Conservation (phyloP, 2,329 filamentous ascomycete genomes). For the Penicillium hesseltinei region DNA sequence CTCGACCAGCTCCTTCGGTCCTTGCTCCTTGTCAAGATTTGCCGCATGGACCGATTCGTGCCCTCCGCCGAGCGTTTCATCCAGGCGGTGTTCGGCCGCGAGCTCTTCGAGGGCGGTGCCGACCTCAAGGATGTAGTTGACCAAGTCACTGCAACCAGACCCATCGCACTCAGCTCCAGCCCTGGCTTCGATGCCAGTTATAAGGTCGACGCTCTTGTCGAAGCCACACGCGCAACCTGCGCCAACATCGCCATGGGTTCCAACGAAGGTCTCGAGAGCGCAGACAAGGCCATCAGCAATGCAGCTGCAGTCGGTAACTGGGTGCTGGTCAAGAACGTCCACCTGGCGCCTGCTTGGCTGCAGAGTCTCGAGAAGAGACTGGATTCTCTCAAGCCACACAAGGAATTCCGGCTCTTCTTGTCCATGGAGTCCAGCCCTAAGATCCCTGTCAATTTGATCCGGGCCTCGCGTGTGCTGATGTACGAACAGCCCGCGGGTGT, state of each 20-base stretch:
- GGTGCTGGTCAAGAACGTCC: conserved; percentile 99
- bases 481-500: conserved; percentile 98
- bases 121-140: conserved; percentile 82
- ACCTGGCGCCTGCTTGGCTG: conserved; percentile 91
- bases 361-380: conserved; percentile 97
- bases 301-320: conserved; percentile 89
- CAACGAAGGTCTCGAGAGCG: conserved; percentile 85
- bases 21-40: conserved; percentile 88
- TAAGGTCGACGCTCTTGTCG: conserved; percentile 94
- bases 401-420: conserved; percentile 89
- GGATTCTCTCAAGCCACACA: conserved; percentile 89
- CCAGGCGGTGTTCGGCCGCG: conserved; percentile 75
- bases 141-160: conserved; percentile 78
- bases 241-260: conserved; percentile 99
- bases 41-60: conserved; percentile 92
- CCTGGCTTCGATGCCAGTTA: conserved; percentile 98
- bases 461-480: conserved; percentile 90
- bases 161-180: conserved; percentile 88
- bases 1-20: conserved; percentile 76
- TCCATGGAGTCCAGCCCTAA: conserved; percentile 97
- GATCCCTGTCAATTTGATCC: conserved; percentile 93
- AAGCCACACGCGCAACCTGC: conserved; percentile 76
- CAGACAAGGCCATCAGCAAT: conserved; percentile 91
- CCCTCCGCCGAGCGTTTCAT: conserved; percentile 92
- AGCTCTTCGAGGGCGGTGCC: conserved; percentile 78